Conservation (phyloP, 257 asterid genomes). For the Solanum chaucha region DNA sequence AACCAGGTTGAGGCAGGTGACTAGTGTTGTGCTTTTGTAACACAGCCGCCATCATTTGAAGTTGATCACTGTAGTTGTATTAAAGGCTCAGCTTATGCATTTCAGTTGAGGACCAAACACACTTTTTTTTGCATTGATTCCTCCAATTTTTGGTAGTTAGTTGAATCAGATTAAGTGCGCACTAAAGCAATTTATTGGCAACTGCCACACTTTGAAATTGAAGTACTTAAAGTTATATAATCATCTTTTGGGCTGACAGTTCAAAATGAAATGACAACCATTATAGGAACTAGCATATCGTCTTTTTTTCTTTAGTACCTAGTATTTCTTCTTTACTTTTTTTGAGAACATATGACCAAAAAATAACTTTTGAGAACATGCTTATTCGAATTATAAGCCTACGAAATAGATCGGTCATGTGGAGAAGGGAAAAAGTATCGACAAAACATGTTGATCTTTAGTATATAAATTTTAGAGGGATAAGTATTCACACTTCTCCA, state of each 20-base stretch:
- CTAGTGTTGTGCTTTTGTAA: background rate
- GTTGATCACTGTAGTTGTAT: background rate
- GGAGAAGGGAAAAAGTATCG: too few species aligned
- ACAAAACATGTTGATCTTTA: too few species aligned
- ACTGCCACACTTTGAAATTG: background rate
- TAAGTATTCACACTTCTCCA: too few species aligned
- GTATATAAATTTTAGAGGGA: too few species aligned
- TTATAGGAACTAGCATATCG: background rate
- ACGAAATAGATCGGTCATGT: too few species aligned
- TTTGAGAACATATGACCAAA: too few species aligned
- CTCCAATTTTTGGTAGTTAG: background rate
- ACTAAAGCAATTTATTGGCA: background rate
- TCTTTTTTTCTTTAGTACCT: background rate
- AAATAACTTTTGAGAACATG: too few species aligned
- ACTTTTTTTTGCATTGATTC: background rate
- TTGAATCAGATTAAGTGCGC: background rate
- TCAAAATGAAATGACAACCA: background rate
- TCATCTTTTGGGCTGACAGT: background rate
- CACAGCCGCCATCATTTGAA: background rate
- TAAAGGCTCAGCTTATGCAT: background rate
- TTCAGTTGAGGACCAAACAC: background rate
- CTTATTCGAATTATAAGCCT: too few species aligned
- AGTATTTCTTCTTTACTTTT: background rate
- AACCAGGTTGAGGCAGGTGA: background rate
- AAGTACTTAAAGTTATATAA: background rate